These are phyloP conservation scores for Amoeboaphelidium protococcarum DNA, from an alignment of 371 early-diverging fungal species.

Conservation along the genomic window DNA sequence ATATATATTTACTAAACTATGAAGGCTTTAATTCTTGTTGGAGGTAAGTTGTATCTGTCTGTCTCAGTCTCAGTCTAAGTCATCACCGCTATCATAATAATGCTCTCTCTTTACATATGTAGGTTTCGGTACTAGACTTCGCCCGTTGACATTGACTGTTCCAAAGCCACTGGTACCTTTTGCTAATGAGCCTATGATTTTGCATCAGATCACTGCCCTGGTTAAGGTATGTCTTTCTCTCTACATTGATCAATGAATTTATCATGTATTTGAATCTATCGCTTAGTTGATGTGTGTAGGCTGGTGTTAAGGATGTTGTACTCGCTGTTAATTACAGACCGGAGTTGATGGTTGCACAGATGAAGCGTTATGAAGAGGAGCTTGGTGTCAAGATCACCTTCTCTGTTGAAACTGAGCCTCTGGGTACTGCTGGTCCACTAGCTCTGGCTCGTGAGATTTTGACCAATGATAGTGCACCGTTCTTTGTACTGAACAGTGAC, in stretches of 20 bases:
- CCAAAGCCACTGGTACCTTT: slow-evolving; percentile 99
- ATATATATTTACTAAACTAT: too few relatives aligned
- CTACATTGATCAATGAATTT: not conserved
- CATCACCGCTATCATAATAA: not conserved
- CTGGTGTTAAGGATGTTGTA: slow-evolving; percentile 89
- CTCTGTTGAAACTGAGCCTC: slow-evolving; percentile 83
- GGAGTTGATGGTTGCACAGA: slow-evolving; percentile 68
- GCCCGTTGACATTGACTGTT: slow-evolving; percentile 88
- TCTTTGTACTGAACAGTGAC: slow-evolving; percentile 98
- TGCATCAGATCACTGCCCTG: slow-evolving; percentile 94
- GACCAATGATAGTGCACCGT: slow-evolving; percentile 62
- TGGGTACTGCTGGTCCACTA: slow-evolving; percentile 96
- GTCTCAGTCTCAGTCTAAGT: not conserved
- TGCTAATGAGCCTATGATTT: slow-evolving; percentile 95
- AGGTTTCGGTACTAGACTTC: slow-evolving; percentile 95
- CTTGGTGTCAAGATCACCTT: slow-evolving; percentile 81
- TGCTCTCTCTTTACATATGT: not conserved
- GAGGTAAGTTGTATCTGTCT: slow-evolving; percentile 30
- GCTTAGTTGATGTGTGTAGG: slow-evolving; percentile 19
- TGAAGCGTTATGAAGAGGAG: slow-evolving; percentile 56
- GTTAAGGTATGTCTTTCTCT: slow-evolving; percentile 37
- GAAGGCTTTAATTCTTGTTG: slow-evolving; percentile 97
- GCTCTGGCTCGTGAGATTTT: slow-evolving; percentile 77
- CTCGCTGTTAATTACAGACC: slow-evolving; percentile 96
- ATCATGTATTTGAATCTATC: not conserved